Base-by-base conservation (phyloP, 2,329 filamentous ascomycete species). In the Dactylellina sp. region DNA sequence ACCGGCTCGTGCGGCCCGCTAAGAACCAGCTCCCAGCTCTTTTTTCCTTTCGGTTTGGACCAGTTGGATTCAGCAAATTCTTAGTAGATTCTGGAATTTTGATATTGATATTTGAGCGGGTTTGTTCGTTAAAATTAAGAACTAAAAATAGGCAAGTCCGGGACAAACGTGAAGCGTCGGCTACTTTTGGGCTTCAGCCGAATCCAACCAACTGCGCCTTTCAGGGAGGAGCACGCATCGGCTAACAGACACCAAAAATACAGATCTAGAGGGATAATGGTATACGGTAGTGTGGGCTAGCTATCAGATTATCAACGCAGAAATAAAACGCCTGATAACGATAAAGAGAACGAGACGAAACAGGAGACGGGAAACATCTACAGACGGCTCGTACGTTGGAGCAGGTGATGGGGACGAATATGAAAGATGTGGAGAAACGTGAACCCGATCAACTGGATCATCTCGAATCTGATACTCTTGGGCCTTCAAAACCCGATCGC, bases 111-210 rank as follows among this genome's bases (percentile, higher is more conserved):
- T 4, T 14, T 3, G 12, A 12, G 24, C 4, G 46, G 12, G 25
- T 7, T 49, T n/a, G 42, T 20, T 44, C 52, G 52, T 66, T 50
- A 25, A 52, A 32, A 32, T 16, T 32, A 20, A 11, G 9, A 20
- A 7, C 65, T 57, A 71, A 71, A 71, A 62, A 60, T 71, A 71
- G 65, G 49, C 57, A 28, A 53, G 60, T 39, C 57, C 55, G 47
- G 56, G 12, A 40, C 55, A 56, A 40, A 25, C 20, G 20, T 59
- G 66, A 59, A 52, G 52, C 50, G 60, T 57, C 66, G 66, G 66
- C 22, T 32, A 63, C 59, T 71, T 71, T 64, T 56, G n/a, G n/a
- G n/a, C n/a, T n/a, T n/a, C n/a, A n/a, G n/a, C n/a, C n/a, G n/a
- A n/a, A n/a, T n/a, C n/a, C n/a, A n/a, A 9, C 28, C 28, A 32